A percentile compares a stretch with the other conserved stretches of the same genome.
Evolutionary conservation across 1,284 basidiomycete species (phyloP).

Genomic region (Ustilago curta): DNA sequence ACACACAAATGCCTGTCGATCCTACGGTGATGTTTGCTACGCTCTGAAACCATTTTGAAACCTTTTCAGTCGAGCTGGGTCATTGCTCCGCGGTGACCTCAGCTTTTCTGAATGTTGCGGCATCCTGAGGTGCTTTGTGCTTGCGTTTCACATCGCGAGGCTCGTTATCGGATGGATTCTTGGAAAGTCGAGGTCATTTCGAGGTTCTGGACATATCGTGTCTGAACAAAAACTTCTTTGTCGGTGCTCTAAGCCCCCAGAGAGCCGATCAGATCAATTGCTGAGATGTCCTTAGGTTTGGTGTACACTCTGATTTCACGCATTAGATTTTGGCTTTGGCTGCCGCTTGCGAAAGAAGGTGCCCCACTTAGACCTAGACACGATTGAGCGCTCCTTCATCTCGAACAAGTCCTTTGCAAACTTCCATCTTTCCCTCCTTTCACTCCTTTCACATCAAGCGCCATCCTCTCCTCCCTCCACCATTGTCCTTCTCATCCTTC

Average conservation of each 20-base stretch:
- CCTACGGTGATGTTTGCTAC: background rate
- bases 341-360: background rate
- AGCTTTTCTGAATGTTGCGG: background rate
- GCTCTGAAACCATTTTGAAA: background rate
- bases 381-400: too few species aligned
- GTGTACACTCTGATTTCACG: too few species aligned
- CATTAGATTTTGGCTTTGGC: too few species aligned
- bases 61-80: background rate
- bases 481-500: too few species aligned
- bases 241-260: background rate
- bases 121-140: background rate
- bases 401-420: too few species aligned
- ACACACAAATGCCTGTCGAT: background rate
- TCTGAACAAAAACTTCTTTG: background rate
- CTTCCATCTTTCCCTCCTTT: too few species aligned
- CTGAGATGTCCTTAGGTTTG: too few species aligned
- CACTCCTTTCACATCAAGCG: background rate
- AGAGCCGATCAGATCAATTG: background rate
- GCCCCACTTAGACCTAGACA: background rate
- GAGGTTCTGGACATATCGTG: background rate
- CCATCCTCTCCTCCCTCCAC: background rate
- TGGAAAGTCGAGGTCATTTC: background rate
- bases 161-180: slow-evolving; percentile 2
- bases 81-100: background rate
- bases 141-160: background rate